phyloP scores from a whole-genome alignment of 176 grass and related monocot genomes.

The Panicum miliaceum region DNA sequence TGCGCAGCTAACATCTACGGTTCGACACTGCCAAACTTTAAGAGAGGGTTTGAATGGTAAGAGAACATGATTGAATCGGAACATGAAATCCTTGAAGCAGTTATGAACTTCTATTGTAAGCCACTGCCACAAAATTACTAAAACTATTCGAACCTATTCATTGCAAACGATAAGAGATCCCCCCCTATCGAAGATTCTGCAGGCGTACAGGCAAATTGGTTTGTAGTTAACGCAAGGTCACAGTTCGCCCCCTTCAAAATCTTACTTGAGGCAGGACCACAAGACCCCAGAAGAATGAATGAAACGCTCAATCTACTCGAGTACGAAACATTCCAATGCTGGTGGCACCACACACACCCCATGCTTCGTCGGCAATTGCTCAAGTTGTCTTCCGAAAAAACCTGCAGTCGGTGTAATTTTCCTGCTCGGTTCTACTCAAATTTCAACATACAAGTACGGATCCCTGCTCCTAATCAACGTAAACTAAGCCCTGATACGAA shows the following conservation, averaged over 20 bases:
- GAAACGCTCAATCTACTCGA: constrained; percentile 7
- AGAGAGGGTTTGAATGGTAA: neutral
- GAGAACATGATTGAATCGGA: neutral
- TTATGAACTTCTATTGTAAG: constrained; percentile 25
- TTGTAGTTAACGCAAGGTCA: constrained; percentile 34
- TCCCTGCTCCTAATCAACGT: neutral
- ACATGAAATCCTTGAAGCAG: constrained; percentile 2
- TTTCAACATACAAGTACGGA: constrained; percentile 7
- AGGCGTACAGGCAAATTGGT: constrained; percentile 29
- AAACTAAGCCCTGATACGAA: constrained; percentile 19
- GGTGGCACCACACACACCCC: constrained; percentile 5
- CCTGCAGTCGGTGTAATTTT: neutral
- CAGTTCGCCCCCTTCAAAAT: constrained; percentile 17
- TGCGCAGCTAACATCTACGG: constrained; percentile 12
- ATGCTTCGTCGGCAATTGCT: constrained; percentile 24
- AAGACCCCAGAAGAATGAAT: neutral
- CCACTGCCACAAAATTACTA: neutral
- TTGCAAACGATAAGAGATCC: constrained; percentile 1
- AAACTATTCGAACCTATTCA: constrained; percentile 9
- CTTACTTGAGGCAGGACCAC: constrained; percentile 31
- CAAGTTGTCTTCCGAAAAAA: constrained; percentile 26
- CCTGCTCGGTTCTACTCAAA: constrained; percentile 22
- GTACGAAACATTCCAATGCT: constrained; percentile 5
- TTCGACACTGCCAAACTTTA: neutral
- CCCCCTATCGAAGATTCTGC: neutral